phyloP scores from a whole-genome alignment of 768 basidiomycete genomes.

The Dendrothele bispora region DNA sequence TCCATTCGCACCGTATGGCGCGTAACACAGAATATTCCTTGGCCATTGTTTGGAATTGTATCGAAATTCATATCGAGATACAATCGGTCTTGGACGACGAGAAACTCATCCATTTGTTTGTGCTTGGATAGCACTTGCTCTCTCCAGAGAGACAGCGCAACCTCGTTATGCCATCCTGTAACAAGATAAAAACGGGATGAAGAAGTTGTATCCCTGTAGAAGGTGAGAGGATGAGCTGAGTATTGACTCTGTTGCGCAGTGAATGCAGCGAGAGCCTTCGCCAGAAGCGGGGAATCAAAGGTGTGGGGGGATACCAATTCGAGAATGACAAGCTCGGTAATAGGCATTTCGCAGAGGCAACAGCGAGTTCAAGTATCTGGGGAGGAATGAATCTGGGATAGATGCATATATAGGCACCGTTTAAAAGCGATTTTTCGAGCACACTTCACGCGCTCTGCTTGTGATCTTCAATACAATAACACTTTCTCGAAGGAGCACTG shows the following conservation, averaged over 20 bases:
- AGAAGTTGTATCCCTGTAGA: slow-evolving; percentile 1
- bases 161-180: background rate
- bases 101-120: background rate
- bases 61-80: slow-evolving; percentile 1
- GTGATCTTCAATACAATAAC: too few relatives aligned
- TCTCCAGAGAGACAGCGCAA: background rate
- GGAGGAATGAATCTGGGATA: too few relatives aligned
- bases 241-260: background rate
- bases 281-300: background rate
- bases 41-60: background rate
- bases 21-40: background rate
- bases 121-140: background rate
- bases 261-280: background rate
- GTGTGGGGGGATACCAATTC: background rate
- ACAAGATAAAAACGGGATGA: background rate
- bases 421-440: too few relatives aligned
- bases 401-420: too few relatives aligned
- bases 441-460: too few relatives aligned
- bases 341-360: too few relatives aligned
- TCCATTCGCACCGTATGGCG: background rate
- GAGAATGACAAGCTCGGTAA: background rate
- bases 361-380: too few relatives aligned
- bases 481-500: too few relatives aligned
- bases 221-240: slow-evolving; percentile 1
- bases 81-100: background rate